Conservation (phyloP, 2,329 filamentous ascomycete species). For the Scytalidium lignicola region DNA sequence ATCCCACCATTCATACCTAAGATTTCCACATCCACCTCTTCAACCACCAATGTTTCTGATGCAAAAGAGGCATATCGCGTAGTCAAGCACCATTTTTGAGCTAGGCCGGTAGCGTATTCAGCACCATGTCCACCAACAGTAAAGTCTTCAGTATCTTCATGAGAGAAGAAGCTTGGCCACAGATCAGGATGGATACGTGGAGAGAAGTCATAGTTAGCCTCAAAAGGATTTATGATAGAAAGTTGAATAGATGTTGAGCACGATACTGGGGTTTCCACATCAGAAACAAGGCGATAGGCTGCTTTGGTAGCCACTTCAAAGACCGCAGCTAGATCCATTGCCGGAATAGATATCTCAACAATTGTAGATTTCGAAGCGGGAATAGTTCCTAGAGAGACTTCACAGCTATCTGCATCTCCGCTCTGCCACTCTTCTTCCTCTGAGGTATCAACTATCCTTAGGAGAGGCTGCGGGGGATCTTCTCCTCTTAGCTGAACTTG, state of each 20-base stretch:
- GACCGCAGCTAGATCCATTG: slow-evolving; percentile 43
- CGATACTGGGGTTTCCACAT: slow-evolving; percentile 73
- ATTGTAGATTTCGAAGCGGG: slow-evolving; percentile 37
- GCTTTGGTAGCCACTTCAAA: slow-evolving; percentile 69
- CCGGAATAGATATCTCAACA: slow-evolving; percentile 45
- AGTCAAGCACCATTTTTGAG: slow-evolving; percentile 75
- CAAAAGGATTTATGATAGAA: slow-evolving; percentile 76
- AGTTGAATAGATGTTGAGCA: slow-evolving; percentile 67
- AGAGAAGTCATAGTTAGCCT: slow-evolving; percentile 83
- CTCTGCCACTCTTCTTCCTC: slow-evolving; percentile 4
- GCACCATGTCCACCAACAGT: slow-evolving; percentile 25
- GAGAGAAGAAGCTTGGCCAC: slow-evolving; percentile 85
- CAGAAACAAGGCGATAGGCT: slow-evolving; percentile 73
- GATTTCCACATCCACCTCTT: slow-evolving; percentile 61
- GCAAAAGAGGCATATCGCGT: slow-evolving; percentile 75
- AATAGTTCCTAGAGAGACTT: slow-evolving; percentile 32
- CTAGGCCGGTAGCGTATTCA: slow-evolving; percentile 52
- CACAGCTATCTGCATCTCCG: slow-evolving; percentile 5
- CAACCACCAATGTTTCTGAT: slow-evolving; percentile 51
- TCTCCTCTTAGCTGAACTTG: slow-evolving; percentile 63
- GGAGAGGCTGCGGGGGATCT: slow-evolving; percentile 40
- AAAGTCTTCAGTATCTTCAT: slow-evolving; percentile 28
- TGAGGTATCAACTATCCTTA: slow-evolving; percentile 21
- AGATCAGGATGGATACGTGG: slow-evolving; percentile 70
- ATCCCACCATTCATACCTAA: slow-evolving; percentile 58